Evolutionary conservation across 495 filamentous ascomycete species (phyloP).

Genomic region (Cercophora sp.): DNA sequence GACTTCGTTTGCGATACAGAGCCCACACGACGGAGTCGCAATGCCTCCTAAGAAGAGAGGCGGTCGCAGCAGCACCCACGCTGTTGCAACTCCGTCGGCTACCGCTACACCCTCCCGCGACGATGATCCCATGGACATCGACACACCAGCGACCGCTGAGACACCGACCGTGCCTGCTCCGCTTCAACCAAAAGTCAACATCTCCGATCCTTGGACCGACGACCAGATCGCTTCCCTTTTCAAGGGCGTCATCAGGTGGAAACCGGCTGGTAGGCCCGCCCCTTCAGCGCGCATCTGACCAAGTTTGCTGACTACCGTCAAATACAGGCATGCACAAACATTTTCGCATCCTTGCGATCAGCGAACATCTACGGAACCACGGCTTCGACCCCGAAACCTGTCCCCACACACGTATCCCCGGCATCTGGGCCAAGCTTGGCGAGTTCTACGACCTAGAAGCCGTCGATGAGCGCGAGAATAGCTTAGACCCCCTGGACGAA

Average conservation of each 20-base stretch:
- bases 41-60: constrained; percentile 77
- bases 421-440: constrained; percentile 85
- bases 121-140: constrained; percentile 50
- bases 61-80: constrained; percentile 35
- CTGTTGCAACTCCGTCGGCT: constrained; percentile 25
- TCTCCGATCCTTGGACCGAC: constrained; percentile 84
- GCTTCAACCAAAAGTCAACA: constrained; percentile 21
- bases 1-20: neutral
- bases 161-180: constrained; percentile 32
- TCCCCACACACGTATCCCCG: constrained; percentile 79
- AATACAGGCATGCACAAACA: constrained; percentile 98
- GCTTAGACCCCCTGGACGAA: constrained; percentile 59
- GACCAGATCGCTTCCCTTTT: constrained; percentile 89
- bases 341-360: constrained; percentile 89
- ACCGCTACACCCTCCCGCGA: constrained; percentile 41
- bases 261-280: constrained; percentile 79
- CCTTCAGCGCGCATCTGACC: too few species aligned
- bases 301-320: too few species aligned
- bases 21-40: neutral
- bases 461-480: constrained; percentile 78
- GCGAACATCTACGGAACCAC: constrained; percentile 79
- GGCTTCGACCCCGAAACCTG: constrained; percentile 66
- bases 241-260: constrained; percentile 85
- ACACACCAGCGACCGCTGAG: constrained; percentile 42
- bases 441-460: constrained; percentile 83